These are phyloP conservation scores for Acidomyces sp. DNA, from an alignment of 495 filamentous ascomycete species.

Conservation along the genomic window DNA sequence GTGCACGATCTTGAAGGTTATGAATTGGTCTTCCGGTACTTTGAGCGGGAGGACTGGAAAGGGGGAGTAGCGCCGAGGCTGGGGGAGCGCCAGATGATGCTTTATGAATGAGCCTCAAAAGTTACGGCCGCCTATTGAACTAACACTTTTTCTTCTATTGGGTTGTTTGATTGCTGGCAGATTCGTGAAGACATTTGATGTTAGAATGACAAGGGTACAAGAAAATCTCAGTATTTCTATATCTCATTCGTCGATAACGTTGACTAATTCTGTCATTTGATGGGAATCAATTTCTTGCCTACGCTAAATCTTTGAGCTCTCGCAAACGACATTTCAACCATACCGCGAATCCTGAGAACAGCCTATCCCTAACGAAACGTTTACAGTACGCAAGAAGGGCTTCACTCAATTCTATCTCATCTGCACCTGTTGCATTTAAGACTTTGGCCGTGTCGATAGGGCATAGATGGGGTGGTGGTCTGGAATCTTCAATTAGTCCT, in stretches of 20 bases:
- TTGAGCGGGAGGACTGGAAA: constrained; percentile 84
- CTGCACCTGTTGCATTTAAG: constrained; percentile 29
- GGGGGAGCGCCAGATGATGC: constrained; percentile 38
- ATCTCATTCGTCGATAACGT: too few species aligned
- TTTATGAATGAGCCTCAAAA: constrained; percentile 2
- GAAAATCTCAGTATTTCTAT: too few species aligned
- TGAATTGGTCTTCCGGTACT: constrained; percentile 92
- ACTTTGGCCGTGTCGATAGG: constrained; percentile 50
- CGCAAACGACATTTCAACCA: constrained; percentile 9
- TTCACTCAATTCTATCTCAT: constrained; percentile 31
- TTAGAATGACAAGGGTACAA: too few species aligned
- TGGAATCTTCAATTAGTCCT: constrained; percentile 45
- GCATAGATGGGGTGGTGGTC: constrained; percentile 56
- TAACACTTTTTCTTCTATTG: too few species aligned
- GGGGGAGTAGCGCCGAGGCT: constrained; percentile 62
- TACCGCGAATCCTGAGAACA: constrained; percentile 18
- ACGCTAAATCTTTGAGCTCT: too few species aligned
- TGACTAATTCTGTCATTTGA: too few species aligned
- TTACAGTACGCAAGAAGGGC: constrained; percentile 36
- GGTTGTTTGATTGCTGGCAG: too few species aligned
- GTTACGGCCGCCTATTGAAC: too few species aligned
- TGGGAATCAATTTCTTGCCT: too few species aligned
- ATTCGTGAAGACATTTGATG: too few species aligned
- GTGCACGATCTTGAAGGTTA: constrained; percentile 97
- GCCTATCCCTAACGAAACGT: constrained; percentile 3